Evolutionary conservation across 305 asterid genomes (phyloP).

Genomic region (Withania somnifera): DNA sequence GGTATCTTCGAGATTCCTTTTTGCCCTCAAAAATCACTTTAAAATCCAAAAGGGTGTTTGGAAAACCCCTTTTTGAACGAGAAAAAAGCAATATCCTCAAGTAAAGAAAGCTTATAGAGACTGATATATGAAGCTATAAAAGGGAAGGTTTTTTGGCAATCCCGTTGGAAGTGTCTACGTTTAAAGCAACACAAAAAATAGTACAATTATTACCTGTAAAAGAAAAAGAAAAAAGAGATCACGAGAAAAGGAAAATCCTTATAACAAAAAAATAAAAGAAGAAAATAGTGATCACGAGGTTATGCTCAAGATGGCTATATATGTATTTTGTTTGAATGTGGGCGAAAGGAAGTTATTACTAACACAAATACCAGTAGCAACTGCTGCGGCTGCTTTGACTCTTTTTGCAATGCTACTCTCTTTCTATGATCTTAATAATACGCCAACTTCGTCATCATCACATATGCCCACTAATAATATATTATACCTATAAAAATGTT

Average conservation of each 20-base stretch:
- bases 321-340: neutral
- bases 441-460: neutral
- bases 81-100: too few species aligned
- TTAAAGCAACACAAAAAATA: neutral
- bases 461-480: neutral
- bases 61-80: too few species aligned
- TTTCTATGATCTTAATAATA: neutral
- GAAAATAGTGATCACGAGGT: neutral
- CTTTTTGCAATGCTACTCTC: neutral
- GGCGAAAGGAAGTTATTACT: neutral
- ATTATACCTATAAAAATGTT: too few species aligned
- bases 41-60: too few species aligned
- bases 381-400: slow-evolving; percentile 1
- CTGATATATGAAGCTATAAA: neutral
- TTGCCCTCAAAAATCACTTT: too few species aligned
- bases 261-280: neutral
- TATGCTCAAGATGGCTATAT: neutral
- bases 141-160: neutral
- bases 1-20: neutral
- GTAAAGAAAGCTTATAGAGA: neutral
- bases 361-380: neutral
- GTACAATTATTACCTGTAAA: neutral
- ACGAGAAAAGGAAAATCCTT: neutral
- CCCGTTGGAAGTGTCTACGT: slow-evolving; percentile 1
- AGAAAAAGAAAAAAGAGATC: neutral